Base-by-base conservation (phyloP, 2,329 filamentous ascomycete genomes). In the Laburnicola sp. region DNA sequence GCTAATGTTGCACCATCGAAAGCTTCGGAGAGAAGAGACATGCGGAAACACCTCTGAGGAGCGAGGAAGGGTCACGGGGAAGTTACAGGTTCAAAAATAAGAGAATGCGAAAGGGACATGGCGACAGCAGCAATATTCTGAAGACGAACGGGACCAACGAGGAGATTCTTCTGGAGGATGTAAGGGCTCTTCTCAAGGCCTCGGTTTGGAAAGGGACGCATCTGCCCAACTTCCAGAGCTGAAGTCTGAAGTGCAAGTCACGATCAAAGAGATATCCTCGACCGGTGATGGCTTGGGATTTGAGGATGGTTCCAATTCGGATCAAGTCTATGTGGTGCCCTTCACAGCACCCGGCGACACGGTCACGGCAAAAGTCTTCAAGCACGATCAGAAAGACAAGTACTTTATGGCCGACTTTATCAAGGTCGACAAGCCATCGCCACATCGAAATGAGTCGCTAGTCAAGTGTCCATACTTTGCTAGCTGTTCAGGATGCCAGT, bases 281-380 rank as follows among this genome's bases (percentile, higher is more conserved):
- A 96, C 90, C 0, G 94, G 94, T 46, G 94, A 97, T 62, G 94
- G 91, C 2, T 81, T 99, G 49, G 94, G 89, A 3, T 78, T 89
- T 51, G 82, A 84, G n/a, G 76, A 83, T 26, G 81, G 83, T 53
- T 79, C 78, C n/a, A 77, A 83, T 48, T 80, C 78, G 23, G 77
- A 83, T 50, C 80, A 87, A 76, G 74, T 97, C 71, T 97, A 92
- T 67, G 86, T 94, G 44, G 87, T 97, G 1, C 91, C 93, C 3
- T 99, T 97, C 69, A 83, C 87, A 22, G 82, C 93, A 2, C 92
- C 94, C 0, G 94, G 94, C 27, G 94, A 99, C 72, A 81, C 78
- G 2, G 86, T 89, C 52, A 84, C 82, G 51, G 88, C 88, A 55
- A 95, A 91, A 70, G 85, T 95, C 38, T 86, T 88, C 70, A 87